These are phyloP conservation scores for Cryoendolithus antarcticus DNA, from an alignment of 2,329 filamentous ascomycete species.

Conservation along the genomic window DNA sequence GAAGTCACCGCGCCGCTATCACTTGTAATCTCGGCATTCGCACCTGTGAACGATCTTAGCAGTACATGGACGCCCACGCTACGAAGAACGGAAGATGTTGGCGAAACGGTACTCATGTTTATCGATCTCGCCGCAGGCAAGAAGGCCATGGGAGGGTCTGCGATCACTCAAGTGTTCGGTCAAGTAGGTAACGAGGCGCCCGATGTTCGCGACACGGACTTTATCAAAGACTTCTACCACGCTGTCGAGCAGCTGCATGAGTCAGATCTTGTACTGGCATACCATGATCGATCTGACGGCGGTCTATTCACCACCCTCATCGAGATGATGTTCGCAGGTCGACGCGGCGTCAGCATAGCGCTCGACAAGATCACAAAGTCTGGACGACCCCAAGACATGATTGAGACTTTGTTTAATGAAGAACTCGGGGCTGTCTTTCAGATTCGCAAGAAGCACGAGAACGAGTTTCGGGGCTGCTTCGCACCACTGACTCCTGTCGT, in stretches of 20 bases:
- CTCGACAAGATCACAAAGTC: constrained; percentile 61
- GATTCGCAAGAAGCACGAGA: constrained; percentile 72
- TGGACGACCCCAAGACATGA: constrained; percentile 42
- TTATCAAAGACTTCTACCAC: constrained; percentile 84
- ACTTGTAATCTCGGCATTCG: constrained; percentile 81
- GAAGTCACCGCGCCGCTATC: constrained; percentile 89
- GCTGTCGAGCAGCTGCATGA: constrained; percentile 60
- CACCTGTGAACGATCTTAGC: constrained; percentile 65
- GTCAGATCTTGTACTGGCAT: constrained; percentile 67
- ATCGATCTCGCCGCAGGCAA: constrained; percentile 77
- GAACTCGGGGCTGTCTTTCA: constrained; percentile 96
- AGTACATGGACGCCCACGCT: constrained; percentile 93
- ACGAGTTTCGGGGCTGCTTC: constrained; percentile 77
- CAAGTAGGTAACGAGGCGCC: constrained; percentile 75
- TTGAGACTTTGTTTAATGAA: constrained; percentile 85
- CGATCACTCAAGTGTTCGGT: constrained; percentile 77
- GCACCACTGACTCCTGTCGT: constrained; percentile 70
- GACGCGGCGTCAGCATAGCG: constrained; percentile 75
- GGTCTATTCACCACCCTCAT: constrained; percentile 80
- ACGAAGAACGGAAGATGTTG: constrained; percentile 70
- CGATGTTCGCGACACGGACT: constrained; percentile 69
- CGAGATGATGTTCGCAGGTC: constrained; percentile 97
- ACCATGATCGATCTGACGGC: constrained; percentile 89
- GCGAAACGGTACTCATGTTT: constrained; percentile 77
- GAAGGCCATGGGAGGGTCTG: constrained; percentile 78